phyloP scores from a whole-genome alignment of 805 yeast species.

The Nakazawaea ambrosiae region DNA sequence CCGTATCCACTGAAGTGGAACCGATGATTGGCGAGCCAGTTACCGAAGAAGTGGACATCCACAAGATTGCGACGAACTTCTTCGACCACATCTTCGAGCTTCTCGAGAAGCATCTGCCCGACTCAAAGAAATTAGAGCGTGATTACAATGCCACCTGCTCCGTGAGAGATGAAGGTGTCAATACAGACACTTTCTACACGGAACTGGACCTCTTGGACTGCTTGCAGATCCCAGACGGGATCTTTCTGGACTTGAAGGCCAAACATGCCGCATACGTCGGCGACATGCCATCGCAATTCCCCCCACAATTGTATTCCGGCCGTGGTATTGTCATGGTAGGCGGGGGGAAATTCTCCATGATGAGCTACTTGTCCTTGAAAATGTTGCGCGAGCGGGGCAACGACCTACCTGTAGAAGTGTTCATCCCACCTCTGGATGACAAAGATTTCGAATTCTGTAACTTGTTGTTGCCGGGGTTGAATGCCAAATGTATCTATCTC shows the following conservation, averaged over 20 bases:
- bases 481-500: conserved; percentile 55
- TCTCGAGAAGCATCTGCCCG: not conserved
- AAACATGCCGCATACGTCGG: conserved; percentile 42
- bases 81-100: not conserved
- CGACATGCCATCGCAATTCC: conserved; percentile 28
- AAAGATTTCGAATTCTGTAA: conserved; percentile 39
- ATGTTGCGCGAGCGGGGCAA: conserved; percentile 39
- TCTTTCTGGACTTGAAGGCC: conserved; percentile 23
- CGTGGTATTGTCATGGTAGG: conserved; percentile 67
- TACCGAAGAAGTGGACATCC: too few species aligned
- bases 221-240: conserved; percentile 21
- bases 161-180: not conserved
- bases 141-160: not conserved
- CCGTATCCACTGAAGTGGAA: too few species aligned
- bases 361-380: conserved; percentile 47
- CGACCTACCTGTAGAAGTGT: conserved; percentile 40
- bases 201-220: conserved; percentile 29
- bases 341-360: conserved; percentile 67
- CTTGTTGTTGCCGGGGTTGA: conserved; percentile 33
- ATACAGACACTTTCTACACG: not conserved
- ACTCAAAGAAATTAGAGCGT: not conserved
- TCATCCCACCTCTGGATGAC: conserved; percentile 38
- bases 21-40: too few species aligned
- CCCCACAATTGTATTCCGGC: conserved; percentile 36
- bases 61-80: too few species aligned